phyloP scores from a whole-genome alignment of 805 yeast genomes.

The Pichia cabralensis region DNA sequence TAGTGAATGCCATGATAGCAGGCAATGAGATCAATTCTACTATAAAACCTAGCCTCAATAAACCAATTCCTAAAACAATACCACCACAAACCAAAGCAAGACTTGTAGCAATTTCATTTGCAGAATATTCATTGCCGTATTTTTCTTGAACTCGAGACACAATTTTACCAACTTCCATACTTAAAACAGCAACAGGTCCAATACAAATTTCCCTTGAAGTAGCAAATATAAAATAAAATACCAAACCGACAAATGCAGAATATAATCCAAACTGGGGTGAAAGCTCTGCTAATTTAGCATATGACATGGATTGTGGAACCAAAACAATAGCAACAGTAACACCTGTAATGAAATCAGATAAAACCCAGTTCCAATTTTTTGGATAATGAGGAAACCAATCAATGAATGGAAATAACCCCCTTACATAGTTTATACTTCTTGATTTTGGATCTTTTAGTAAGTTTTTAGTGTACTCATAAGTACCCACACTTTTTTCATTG shows the following conservation, averaged over 20 bases:
- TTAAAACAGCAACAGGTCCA: conserved; percentile 97
- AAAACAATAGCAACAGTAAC: conserved; percentile 87
- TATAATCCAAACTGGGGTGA: conserved; percentile 80
- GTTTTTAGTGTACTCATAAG: conserved; percentile 21
- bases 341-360: conserved; percentile 82
- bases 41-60: conserved; percentile 76
- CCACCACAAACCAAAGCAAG: conserved; percentile 78
- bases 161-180: conserved; percentile 72
- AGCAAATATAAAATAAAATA: conserved; percentile 83
- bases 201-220: conserved; percentile 92
- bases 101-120: conserved; percentile 71
- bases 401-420: conserved; percentile 67
- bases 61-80: conserved; percentile 72
- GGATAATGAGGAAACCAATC: conserved; percentile 86
- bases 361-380: conserved; percentile 49
- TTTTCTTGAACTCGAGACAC: conserved; percentile 50
- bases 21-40: conserved; percentile 85
- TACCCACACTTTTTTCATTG: conserved; percentile 18
- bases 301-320: conserved; percentile 95
- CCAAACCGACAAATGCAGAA: conserved; percentile 86
- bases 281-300: conserved; percentile 78
- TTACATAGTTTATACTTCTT: conserved; percentile 36
- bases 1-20: conserved; percentile 90
- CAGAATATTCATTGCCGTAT: conserved; percentile 31
- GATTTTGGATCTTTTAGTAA: conserved; percentile 30